These are phyloP conservation scores for Dendrocalamus sinicus DNA, from an alignment of 176 grass and related monocot species.

Conservation along the genomic window DNA sequence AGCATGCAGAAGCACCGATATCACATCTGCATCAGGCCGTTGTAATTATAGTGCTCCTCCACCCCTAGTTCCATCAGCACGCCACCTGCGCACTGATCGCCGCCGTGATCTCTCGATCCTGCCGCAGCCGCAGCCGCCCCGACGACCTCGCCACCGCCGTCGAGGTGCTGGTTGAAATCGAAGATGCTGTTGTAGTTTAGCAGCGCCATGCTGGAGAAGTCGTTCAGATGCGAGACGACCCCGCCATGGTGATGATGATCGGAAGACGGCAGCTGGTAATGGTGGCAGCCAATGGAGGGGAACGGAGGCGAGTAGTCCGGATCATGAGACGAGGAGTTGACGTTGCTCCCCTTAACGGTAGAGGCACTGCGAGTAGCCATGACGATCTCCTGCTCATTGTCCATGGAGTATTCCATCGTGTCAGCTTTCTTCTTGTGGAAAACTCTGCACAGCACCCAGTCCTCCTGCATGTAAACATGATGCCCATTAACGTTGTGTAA, in stretches of 20 bases:
- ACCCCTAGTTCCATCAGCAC: constrained; percentile 54
- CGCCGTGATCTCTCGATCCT: neutral
- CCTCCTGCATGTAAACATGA: constrained; percentile 46
- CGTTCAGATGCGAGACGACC: neutral
- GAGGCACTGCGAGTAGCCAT: constrained; percentile 1
- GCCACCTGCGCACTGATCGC: constrained; percentile 42
- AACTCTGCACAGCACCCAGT: constrained; percentile 80
- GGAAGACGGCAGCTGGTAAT: constrained; percentile 19
- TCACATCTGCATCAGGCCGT: constrained; percentile 55
- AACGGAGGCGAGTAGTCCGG: constrained; percentile 48
- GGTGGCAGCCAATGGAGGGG: constrained; percentile 32
- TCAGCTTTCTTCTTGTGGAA: constrained; percentile 68
- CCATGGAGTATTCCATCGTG: constrained; percentile 43
- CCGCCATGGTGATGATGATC: constrained; percentile 5
- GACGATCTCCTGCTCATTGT: constrained; percentile 32
- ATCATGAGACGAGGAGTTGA: constrained; percentile 19
- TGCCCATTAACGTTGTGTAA: neutral
- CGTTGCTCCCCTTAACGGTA: neutral
- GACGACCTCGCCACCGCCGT: neutral
- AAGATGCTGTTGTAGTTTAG: constrained; percentile 38
- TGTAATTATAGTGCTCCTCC: constrained; percentile 58
- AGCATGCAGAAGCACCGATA: constrained; percentile 9
- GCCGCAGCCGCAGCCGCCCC: neutral
- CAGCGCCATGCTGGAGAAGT: constrained; percentile 37
- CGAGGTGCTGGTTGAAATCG: constrained; percentile 46